Base-by-base conservation (phyloP, 2,329 filamentous ascomycete species). In the Emmonsiellopsis sp. region DNA sequence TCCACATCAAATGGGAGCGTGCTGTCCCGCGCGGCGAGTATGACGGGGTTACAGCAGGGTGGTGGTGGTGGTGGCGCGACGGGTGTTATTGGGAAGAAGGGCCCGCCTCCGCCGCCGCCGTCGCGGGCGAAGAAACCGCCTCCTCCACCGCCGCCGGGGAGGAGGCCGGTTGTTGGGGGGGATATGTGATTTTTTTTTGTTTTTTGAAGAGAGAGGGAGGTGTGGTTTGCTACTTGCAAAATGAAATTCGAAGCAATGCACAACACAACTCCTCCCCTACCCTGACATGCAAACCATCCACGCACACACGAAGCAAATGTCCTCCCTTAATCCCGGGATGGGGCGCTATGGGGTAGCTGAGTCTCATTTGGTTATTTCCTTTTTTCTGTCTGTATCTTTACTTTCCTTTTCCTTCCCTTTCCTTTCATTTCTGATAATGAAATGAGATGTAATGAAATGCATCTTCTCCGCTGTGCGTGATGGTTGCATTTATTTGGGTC, bases 41-140 rank as follows among this genome's bases (percentile, higher is more conserved):
- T 75, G 61, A 73, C 72, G 15, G 71, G 70, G 7, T 53, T 72
- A 44, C 60, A 65, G 65, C 60, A 59, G 59, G 32, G 57, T 57
- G 11, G 56, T 58, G 32, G 57, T 57, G 11, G 56, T 58, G 45
- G 48, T 52, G 59, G 42, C 26, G 30, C 46, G 35, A 41, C 60
- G 49, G 60, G 59, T 16, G 58, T 62, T 51, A 60, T 65, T 30
- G 63, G 68, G 46, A 79, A 78, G 66, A 82, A 80, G 67, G 77
- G 76, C 44, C 79, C 81, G 46, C 83, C 83, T 16, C 83, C 83
- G 31, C 83, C 83, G 26, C 81, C 81, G 30, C 79, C 80, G 7
- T 79, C 78, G 20, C 72, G 82, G 63, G 71, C 79, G 37, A 86
- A 85, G 75, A 86, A 86, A 67, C 81, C 82, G 10, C 78, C 80